These are phyloP conservation scores for Pyrenochaeta sp. DNA, from an alignment of 2,329 filamentous ascomycete species.

Conservation along the genomic window DNA sequence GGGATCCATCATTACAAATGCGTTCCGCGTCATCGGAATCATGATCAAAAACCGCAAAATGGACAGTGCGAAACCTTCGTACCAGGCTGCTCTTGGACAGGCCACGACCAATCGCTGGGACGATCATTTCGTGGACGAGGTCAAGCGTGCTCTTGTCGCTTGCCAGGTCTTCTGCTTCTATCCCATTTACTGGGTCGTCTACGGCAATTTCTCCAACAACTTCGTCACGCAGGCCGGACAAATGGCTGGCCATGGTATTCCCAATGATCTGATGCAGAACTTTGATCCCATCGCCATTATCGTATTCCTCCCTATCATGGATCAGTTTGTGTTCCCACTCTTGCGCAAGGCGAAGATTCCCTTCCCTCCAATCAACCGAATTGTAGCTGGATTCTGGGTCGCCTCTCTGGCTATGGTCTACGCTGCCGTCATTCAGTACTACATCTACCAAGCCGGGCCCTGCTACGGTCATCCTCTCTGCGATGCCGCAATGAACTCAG, in stretches of 20 bases:
- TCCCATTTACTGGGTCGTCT: constrained; percentile 58
- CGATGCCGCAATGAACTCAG: constrained; percentile 33
- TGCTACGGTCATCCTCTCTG: constrained; percentile 58
- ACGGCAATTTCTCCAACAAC: constrained; percentile 54
- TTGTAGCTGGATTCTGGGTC: constrained; percentile 63
- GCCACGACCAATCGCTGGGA: constrained; percentile 65
- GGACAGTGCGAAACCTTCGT: constrained; percentile 72
- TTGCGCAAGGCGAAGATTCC: constrained; percentile 53
- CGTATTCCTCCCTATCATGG: constrained; percentile 57
- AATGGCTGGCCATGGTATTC: constrained; percentile 56
- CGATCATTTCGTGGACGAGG: constrained; percentile 75
- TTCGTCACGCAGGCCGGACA: constrained; percentile 56
- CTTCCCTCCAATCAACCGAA: constrained; percentile 62
- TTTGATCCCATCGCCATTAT: constrained; percentile 58
- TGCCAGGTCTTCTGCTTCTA: constrained; percentile 72
- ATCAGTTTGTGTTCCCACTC: constrained; percentile 53
- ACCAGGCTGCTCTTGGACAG: constrained; percentile 63
- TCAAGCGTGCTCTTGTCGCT: constrained; percentile 71
- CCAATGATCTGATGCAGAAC: constrained; percentile 60
- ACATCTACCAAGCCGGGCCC: constrained; percentile 64
- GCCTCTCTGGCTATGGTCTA: constrained; percentile 63
- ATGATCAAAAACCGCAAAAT: constrained; percentile 64
- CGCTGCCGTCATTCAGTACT: constrained; percentile 66
- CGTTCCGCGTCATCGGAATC: constrained; percentile 68
- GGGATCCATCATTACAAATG: constrained; percentile 48